phyloP scores from a whole-genome alignment of 2,329 filamentous ascomycete genomes.

The Nemania bipapillata region DNA sequence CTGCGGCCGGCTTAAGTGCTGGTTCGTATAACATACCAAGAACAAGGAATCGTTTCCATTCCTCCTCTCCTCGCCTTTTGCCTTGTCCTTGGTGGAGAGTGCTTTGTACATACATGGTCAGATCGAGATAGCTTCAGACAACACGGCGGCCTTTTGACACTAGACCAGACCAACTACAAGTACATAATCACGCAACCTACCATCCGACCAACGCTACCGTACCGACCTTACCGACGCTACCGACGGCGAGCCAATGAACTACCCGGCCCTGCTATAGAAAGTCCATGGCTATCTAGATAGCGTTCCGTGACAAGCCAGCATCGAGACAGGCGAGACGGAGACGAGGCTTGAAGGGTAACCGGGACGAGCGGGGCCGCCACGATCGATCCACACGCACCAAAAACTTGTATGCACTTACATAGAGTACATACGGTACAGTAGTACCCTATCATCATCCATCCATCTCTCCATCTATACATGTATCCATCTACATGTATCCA shows the following conservation, averaged over 20 bases:
- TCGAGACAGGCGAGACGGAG: neutral
- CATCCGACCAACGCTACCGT: too few relatives aligned
- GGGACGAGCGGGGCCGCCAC: constrained; percentile 33
- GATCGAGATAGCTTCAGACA: constrained; percentile 16
- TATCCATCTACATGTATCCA: neutral
- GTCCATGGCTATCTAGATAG: neutral
- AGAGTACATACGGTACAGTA: neutral
- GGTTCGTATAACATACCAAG: constrained; percentile 9
- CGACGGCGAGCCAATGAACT: neutral
- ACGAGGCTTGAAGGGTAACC: constrained; percentile 22
- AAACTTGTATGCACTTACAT: too few relatives aligned
- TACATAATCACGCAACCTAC: neutral
- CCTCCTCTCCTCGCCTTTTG: too few relatives aligned
- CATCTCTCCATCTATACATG: constrained; percentile 3
- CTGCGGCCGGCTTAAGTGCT: neutral
- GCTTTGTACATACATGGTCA: neutral
- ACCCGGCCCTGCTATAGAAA: neutral
- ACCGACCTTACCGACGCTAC: too few relatives aligned
- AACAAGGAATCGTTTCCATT: too few relatives aligned
- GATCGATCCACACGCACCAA: constrained; percentile 27
- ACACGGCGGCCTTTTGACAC: too few relatives aligned
- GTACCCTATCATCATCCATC: too few relatives aligned
- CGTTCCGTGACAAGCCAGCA: neutral
- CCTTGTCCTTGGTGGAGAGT: neutral
- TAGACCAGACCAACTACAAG: neutral